Evolutionary conservation across 331 rosid species (phyloP).

Genomic region (Erythrophleum ivorense): DNA sequence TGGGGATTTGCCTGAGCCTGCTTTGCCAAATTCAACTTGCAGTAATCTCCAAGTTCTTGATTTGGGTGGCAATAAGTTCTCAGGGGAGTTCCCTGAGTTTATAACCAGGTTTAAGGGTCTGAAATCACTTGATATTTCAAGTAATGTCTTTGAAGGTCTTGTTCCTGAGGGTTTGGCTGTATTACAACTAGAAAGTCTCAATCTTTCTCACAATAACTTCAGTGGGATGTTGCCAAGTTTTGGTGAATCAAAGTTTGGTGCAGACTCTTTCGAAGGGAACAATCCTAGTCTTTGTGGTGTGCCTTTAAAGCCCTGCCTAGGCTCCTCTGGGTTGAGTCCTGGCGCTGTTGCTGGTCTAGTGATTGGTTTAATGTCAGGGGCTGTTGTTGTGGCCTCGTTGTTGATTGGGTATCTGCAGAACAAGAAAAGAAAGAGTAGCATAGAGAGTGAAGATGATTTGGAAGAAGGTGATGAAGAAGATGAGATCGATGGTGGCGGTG

Average conservation of each 20-base stretch:
- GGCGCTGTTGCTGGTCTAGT: slow-evolving; percentile 96
- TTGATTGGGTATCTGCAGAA: slow-evolving; percentile 85
- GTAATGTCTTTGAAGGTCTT: slow-evolving; percentile 62
- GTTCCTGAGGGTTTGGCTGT: slow-evolving; percentile 57
- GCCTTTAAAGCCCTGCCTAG: slow-evolving; percentile 72
- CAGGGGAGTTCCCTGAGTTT: slow-evolving; percentile 81
- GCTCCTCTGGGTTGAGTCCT: slow-evolving; percentile 65
- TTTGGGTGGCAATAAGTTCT: slow-evolving; percentile 69
- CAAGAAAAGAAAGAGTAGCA: slow-evolving; percentile 72
- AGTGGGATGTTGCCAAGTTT: slow-evolving; percentile 79
- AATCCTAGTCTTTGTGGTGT: slow-evolving; percentile 76
- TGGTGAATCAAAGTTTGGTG: slow-evolving; percentile 67
- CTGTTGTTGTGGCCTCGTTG: slow-evolving; percentile 84
- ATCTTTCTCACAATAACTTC: slow-evolving; percentile 83
- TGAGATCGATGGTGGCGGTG: slow-evolving; percentile 50
- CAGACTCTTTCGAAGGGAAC: slow-evolving; percentile 81
- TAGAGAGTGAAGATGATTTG: slow-evolving; percentile 81
- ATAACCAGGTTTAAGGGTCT: slow-evolving; percentile 60
- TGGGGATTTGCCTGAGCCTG: slow-evolving; percentile 73
- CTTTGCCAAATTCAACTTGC: slow-evolving; percentile 81
- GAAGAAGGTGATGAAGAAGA: slow-evolving; percentile 76
- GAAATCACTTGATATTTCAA: slow-evolving; percentile 72
- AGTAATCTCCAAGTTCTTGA: slow-evolving; percentile 65
- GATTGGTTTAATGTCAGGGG: slow-evolving; percentile 86
- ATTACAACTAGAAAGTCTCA: slow-evolving; percentile 70